Percentiles rank a stretch among this genome's conserved stretches.
These are phyloP conservation scores for Citrus reticulata DNA, from an alignment of 345 rosid species.

Conservation along the genomic window DNA sequence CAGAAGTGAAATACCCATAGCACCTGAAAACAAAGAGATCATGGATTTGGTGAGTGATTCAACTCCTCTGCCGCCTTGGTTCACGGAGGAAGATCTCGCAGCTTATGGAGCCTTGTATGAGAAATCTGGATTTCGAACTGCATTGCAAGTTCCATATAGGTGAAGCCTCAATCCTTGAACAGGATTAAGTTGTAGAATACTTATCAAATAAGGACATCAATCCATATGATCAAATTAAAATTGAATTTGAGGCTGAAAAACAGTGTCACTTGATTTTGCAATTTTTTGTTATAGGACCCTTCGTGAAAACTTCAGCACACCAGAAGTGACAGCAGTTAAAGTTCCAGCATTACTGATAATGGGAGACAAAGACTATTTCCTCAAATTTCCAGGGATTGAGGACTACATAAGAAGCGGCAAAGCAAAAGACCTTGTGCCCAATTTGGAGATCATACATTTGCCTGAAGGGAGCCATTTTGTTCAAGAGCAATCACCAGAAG, in stretches of 20 bases:
- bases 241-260: not conserved
- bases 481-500: slow-evolving; percentile 52
- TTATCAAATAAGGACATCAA: too few relatives aligned
- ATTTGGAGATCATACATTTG: slow-evolving; percentile 38
- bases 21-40: slow-evolving; percentile 49
- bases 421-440: slow-evolving; percentile 38
- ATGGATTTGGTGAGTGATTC: slow-evolving; percentile 56
- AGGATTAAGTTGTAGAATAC: not conserved
- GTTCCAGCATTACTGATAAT: slow-evolving; percentile 44
- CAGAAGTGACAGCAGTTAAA: slow-evolving; percentile 24
- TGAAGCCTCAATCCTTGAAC: not conserved
- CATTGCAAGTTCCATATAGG: slow-evolving; percentile 57
- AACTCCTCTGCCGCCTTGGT: slow-evolving; percentile 55
- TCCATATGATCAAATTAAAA: too few relatives aligned
- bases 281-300: slow-evolving; percentile 13
- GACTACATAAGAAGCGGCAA: slow-evolving; percentile 38
- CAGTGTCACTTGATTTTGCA: not conserved
- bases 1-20: slow-evolving; percentile 50
- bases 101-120: slow-evolving; percentile 46
- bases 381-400: slow-evolving; percentile 48
- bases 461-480: slow-evolving; percentile 60
- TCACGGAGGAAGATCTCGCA: slow-evolving; percentile 48
- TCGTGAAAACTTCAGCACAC: slow-evolving; percentile 13
- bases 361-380: slow-evolving; percentile 49
- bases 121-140: slow-evolving; percentile 53